These are phyloP conservation scores for Phytophthora brassicae DNA, from an alignment of 352 stramenopile species.

Conservation along the genomic window DNA sequence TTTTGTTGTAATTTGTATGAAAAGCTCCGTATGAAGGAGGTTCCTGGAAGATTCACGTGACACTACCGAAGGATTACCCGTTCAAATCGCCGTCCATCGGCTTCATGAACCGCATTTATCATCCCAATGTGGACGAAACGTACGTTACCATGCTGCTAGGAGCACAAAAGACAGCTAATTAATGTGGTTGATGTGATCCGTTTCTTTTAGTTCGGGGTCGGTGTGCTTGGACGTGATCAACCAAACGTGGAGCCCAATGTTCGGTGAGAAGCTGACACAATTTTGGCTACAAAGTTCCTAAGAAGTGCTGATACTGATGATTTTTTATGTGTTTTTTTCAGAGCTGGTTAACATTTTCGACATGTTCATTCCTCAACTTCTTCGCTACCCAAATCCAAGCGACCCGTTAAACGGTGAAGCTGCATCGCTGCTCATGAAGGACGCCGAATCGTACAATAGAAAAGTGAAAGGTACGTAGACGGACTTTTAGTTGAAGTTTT, in stretches of 20 bases:
- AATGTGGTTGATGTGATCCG: slow-evolving; percentile 2
- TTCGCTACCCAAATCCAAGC: slow-evolving; percentile 91
- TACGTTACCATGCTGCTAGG: slow-evolving; percentile 24
- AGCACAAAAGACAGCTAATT: slow-evolving; percentile 1
- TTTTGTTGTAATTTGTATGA: too few relatives aligned
- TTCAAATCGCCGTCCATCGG: slow-evolving; percentile 94
- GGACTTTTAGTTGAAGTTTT: too few relatives aligned
- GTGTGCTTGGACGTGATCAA: slow-evolving; percentile 95
- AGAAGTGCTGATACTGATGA: too few relatives aligned
- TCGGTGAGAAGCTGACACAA: slow-evolving; percentile 59
- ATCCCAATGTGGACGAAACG: slow-evolving; percentile 94
- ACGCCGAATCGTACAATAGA: slow-evolving; percentile 83
- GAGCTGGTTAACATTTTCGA: slow-evolving; percentile 94
- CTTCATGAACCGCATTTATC: slow-evolving; percentile 93
- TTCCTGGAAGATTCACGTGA: slow-evolving; percentile 93
- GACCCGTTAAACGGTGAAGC: slow-evolving; percentile 92
- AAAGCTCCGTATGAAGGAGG: slow-evolving; percentile 91
- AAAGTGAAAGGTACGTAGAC: slow-evolving; percentile 82
- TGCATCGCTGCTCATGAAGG: slow-evolving; percentile 88
- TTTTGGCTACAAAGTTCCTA: too few relatives aligned
- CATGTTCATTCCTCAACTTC: slow-evolving; percentile 92
- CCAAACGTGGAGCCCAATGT: slow-evolving; percentile 95
- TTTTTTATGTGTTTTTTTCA: slow-evolving; percentile 29
- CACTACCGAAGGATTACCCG: slow-evolving; percentile 91
- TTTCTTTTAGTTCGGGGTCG: slow-evolving; percentile 75